A percentile compares a stretch with the other conserved stretches of the same genome.
Evolutionary conservation across 305 asterid genomes (phyloP).

Genomic region (Andrographis paniculata): DNA sequence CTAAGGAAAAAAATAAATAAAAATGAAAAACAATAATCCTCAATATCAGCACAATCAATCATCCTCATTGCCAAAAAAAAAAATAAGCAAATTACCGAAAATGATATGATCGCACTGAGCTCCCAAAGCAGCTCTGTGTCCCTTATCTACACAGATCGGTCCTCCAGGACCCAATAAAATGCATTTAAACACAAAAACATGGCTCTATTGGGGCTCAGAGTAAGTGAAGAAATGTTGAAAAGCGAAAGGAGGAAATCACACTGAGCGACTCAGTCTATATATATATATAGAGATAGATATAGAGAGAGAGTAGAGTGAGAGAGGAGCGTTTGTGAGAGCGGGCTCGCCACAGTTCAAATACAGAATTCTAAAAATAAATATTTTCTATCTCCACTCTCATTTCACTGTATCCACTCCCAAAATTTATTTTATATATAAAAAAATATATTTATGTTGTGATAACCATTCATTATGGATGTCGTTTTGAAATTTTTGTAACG

Average conservation of each 20-base stretch:
- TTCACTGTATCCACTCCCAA: no score
- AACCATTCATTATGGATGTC: no score
- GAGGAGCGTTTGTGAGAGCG: constrained; percentile 5
- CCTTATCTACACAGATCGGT: not conserved
- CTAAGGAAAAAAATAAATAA: not conserved
- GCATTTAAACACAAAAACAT: not conserved
- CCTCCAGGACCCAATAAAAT: not conserved
- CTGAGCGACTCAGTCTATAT: no score
- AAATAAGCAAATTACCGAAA: not conserved
- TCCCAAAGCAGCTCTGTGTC: not conserved
- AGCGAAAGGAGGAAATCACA: no score
- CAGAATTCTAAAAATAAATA: no score
- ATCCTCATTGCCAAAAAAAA: not conserved
- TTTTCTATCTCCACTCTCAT: no score
- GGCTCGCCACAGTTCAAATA: no score
- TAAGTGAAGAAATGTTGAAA: no score
- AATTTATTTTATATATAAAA: no score
- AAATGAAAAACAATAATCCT: not conserved
- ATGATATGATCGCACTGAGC: not conserved
- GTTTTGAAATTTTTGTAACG: no score
- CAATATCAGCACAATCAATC: not conserved
- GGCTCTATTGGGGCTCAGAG: no score
- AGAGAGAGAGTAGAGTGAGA: not conserved
- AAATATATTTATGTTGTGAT: no score
- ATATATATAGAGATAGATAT: not conserved